Evolutionary conservation across 805 yeast species (phyloP), one percentile per base, ranked within the genome.

Genomic region (Cyberlindnera suaveolens): DNA sequence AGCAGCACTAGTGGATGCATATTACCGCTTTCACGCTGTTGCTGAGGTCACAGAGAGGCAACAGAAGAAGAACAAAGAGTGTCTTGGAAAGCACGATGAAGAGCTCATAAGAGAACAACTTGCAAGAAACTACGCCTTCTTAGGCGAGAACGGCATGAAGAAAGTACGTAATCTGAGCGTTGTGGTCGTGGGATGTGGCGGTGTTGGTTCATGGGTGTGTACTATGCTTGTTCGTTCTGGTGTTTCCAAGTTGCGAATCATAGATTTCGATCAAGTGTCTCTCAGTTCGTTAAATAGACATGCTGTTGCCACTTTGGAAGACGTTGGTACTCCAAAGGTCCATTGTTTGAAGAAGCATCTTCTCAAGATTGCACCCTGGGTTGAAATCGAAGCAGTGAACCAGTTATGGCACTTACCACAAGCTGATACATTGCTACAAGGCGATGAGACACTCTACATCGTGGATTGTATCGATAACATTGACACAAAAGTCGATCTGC

Each of bases 381-480:
- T 83, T 43, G 71, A 78, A 43, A 77, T 91, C 23, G 96, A 88
- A 48, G 80, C 89, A 2, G 63, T 77, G 27, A 85, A 85, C 62
- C 82, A 81, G 56, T 64, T 93, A 42, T 93, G 95, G 91, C 80
- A 72, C 52, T 64, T 75, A 40, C 78, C 78, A 13, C 68, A 74
- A 43, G 85, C 93, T 1, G 79, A 78, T 36, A 71, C 79, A 46
- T 68, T 90, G 39, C 62, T 83, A 17, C 61, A 68, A 31, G 70
- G 71, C 34, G 77, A 74, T 1, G 63, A 67, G 13, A 96, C 96
- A 5, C 80, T 85, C 34, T 85, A 79, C 58, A 79, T 93, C 20
- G 85, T 93, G 26, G 99, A 93, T 60, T 93, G 98, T 66, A 93
- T 93, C 52, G 99, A 93, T 65, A 93, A 93, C 61, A 83, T 93